These are phyloP conservation scores for Herpomyces periplanetae DNA, from an alignment of 2,329 filamentous ascomycete genomes.

Conservation along the genomic window DNA sequence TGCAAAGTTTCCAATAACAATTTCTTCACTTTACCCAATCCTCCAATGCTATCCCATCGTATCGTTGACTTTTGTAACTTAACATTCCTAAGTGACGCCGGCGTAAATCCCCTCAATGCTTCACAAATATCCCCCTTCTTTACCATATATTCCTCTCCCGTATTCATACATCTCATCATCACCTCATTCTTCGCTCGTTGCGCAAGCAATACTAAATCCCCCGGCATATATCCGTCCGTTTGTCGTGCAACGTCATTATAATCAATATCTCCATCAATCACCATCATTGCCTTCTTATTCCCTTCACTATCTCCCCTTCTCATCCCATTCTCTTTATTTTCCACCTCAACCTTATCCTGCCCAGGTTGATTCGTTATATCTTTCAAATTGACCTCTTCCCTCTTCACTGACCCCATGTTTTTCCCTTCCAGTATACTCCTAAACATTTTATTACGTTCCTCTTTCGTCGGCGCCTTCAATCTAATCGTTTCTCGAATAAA, in stretches of 20 bases:
- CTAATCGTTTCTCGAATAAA: slow-evolving; percentile 65
- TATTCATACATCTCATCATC: slow-evolving; percentile 44
- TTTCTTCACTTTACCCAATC: slow-evolving; percentile 43
- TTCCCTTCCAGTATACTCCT: slow-evolving; percentile 10
- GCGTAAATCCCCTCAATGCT: slow-evolving; percentile 67
- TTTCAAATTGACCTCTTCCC: slow-evolving; percentile 4
- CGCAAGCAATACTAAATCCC: slow-evolving; percentile 50
- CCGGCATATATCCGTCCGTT: slow-evolving; percentile 92
- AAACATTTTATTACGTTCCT: slow-evolving; percentile 41
- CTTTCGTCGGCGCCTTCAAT: slow-evolving; percentile 67
- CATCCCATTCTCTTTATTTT: slow-evolving; percentile 7
- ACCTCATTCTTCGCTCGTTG: slow-evolving; percentile 65
- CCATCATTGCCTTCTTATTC: slow-evolving; percentile 15
- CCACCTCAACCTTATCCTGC: slow-evolving; percentile 10
- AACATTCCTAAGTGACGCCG: slow-evolving; percentile 70
- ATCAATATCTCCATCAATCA: slow-evolving; percentile 36
- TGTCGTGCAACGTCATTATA: slow-evolving; percentile 70
- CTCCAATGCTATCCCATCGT: slow-evolving; percentile 67
- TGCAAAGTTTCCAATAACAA: slow-evolving; percentile 79
- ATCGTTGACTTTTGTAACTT: slow-evolving; percentile 70
- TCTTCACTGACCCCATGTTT: not conserved
- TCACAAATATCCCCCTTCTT: slow-evolving; percentile 35
- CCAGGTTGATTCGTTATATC: slow-evolving; percentile 11
- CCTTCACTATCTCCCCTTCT: no score
- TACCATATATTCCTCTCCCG: slow-evolving; percentile 18